Percentiles rank a stretch among this genome's conserved stretches.
These are phyloP conservation scores for Ophiostoma novo-ulmi DNA, from an alignment of 2,329 filamentous ascomycete species.

Conservation along the genomic window DNA sequence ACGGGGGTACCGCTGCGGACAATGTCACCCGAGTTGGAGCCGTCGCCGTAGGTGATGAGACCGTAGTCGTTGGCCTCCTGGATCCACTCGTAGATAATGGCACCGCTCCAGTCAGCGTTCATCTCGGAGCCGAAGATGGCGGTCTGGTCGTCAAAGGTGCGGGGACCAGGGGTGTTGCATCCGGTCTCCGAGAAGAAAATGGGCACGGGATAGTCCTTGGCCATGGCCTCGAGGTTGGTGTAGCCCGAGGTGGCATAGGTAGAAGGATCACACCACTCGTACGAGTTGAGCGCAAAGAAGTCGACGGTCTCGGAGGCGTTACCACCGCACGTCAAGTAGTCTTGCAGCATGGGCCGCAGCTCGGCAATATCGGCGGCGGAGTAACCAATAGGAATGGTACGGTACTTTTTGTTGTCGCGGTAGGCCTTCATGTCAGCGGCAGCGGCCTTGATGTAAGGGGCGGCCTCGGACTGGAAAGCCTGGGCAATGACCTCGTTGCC, in stretches of 20 bases:
- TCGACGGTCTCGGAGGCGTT: conserved; percentile 67
- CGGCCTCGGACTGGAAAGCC: conserved; percentile 55
- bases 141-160: conserved; percentile 65
- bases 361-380: conserved; percentile 78
- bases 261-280: conserved; percentile 67
- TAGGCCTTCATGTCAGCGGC: conserved; percentile 79
- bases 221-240: conserved; percentile 58
- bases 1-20: conserved; percentile 67
- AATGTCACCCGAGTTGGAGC: conserved; percentile 58
- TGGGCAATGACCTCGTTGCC: conserved; percentile 80
- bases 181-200: conserved; percentile 89
- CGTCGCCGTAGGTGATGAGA: conserved; percentile 66
- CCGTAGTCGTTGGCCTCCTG: conserved; percentile 79
- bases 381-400: conserved; percentile 79
- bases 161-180: conserved; percentile 62
- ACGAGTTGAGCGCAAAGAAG: conserved; percentile 82
- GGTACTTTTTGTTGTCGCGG: conserved; percentile 67
- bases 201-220: conserved; percentile 68
- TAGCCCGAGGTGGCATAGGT: conserved; percentile 64
- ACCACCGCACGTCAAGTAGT: conserved; percentile 73
- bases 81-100: conserved; percentile 88
- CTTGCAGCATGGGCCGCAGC: conserved; percentile 55
- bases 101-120: conserved; percentile 64
- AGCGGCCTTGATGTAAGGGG: conserved; percentile 79
- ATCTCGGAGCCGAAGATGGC: conserved; percentile 73